A percentile compares a stretch with the other conserved stretches of the same genome.
Evolutionary conservation across 352 stramenopile species (phyloP).

Genomic region (Phytophthora niederhauseri): DNA sequence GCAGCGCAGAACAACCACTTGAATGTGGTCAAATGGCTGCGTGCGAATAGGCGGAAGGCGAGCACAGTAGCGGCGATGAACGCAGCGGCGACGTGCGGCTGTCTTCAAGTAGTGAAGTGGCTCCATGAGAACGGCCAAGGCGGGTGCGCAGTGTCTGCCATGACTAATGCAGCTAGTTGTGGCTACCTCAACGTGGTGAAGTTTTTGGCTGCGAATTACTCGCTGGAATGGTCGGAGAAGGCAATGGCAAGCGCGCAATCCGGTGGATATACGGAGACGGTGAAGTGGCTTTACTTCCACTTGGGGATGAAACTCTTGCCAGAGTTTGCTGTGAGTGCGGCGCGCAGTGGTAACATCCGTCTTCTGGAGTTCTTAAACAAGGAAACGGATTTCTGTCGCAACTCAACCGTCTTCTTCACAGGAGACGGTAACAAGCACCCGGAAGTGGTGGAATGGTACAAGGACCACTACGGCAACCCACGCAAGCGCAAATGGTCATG

Average conservation of each 20-base stretch:
- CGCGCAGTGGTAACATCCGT: constrained; percentile 14
- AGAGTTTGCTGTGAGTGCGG: constrained; percentile 1
- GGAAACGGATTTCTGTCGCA: neutral
- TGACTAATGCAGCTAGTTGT: constrained; percentile 19
- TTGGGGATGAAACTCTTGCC: constrained; percentile 8
- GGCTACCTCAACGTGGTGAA: constrained; percentile 25
- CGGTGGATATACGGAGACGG: constrained; percentile 16
- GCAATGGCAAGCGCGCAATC: constrained; percentile 21
- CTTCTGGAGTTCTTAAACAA: constrained; percentile 25
- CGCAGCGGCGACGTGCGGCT: neutral
- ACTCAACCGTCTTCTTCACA: neutral
- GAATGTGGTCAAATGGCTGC: constrained; percentile 13
- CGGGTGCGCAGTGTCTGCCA: constrained; percentile 4
- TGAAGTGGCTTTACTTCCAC: constrained; percentile 30
- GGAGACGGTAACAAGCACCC: constrained; percentile 8
- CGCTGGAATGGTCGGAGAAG: constrained; percentile 18
- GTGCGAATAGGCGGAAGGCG: constrained; percentile 1
- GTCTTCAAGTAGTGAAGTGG: constrained; percentile 19
- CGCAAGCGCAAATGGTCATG: constrained; percentile 4
- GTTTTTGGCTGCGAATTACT: constrained; percentile 23
- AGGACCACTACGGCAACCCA: constrained; percentile 12
- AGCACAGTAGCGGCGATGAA: constrained; percentile 16
- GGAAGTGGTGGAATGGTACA: constrained; percentile 21
- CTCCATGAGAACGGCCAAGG: constrained; percentile 3
- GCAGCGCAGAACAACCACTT: constrained; percentile 9